Base-by-base conservation (phyloP, 495 filamentous ascomycete species). In the Copromyces sp. region DNA sequence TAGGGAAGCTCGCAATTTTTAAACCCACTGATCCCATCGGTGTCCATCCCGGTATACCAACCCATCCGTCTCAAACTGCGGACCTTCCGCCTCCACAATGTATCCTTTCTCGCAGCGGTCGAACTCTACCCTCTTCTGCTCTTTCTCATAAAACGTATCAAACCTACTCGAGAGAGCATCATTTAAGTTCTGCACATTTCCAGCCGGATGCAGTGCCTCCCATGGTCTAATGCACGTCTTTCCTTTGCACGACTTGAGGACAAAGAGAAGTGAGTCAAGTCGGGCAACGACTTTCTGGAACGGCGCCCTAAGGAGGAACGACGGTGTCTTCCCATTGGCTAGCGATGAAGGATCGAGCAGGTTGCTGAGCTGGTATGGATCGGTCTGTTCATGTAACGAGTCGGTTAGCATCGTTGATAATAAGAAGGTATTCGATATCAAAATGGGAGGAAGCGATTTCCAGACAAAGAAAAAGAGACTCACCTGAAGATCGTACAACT, bases 181-280 rank as follows among this genome's bases (percentile, higher is more conserved):
- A 29, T 72, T 72, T 37, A 85, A 73, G 59, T 76, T 82, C n/a
- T 73, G 75, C 44, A 85, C 81, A 68, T 81, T 81, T 4, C 85
- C 85, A 0, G 77, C 77, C 0, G 88, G 87, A 47, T 91, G 89
- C 0, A 91, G 82, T 1, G 84, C 82, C 59, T 81, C 74, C 90
- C 89, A 92, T 0, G 90, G 90, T 9, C 84, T 69, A 12, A 85
- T 82, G 74, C 90, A 91, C 0, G 85, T 86, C 40, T 73, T 70
- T 4, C 83, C 85, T 74, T 88, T 84, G 81, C 90, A 92, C 4
- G 88, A 88, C 76, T 92, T 91, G 40, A 90, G 80, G 3, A 91
- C 87, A 37, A 91, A 82, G 2, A 91, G 82, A 3, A 91, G 80
- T 2, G 88, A 84, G 75, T 92, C 89, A 0, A 91, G 79, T 3